These are phyloP conservation scores for Diaporthe vaccinii DNA, from an alignment of 2,329 filamentous ascomycete species.

Conservation along the genomic window DNA sequence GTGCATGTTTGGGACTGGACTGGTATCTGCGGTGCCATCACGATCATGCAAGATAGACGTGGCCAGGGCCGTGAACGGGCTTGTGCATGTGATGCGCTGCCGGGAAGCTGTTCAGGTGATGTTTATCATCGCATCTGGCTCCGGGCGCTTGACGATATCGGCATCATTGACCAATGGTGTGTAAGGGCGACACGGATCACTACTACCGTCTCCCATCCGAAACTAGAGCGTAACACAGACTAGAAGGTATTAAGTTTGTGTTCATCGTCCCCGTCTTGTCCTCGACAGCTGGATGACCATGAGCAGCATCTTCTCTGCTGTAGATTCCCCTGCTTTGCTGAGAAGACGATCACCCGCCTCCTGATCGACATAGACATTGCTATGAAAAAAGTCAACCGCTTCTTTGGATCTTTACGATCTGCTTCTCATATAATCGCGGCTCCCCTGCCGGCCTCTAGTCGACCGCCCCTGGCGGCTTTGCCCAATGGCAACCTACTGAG, in stretches of 20 bases:
- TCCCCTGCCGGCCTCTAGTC: constrained; percentile 9
- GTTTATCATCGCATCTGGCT: constrained; percentile 8
- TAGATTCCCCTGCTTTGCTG: not conserved
- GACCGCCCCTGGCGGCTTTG: constrained; percentile 42
- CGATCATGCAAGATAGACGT: constrained; percentile 4
- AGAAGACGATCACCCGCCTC: not conserved
- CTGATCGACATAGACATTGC: constrained; percentile 3
- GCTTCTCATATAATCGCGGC: constrained; percentile 2
- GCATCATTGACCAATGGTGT: constrained; percentile 20
- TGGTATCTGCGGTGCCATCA: constrained; percentile 1
- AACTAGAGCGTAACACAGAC: constrained; percentile 18
- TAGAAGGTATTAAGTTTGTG: constrained; percentile 21
- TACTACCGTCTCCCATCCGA: constrained; percentile 8
- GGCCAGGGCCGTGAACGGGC: constrained; percentile 14
- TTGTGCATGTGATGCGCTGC: constrained; percentile 13
- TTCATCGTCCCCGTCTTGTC: not conserved
- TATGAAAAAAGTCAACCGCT: constrained; percentile 30
- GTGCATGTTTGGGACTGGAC: constrained; percentile 2
- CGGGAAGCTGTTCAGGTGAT: constrained; percentile 18
- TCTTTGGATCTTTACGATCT: constrained; percentile 33
- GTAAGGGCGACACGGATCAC: not conserved
- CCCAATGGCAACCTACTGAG: constrained; percentile 53
- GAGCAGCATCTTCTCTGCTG: not conserved
- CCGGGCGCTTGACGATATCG: constrained; percentile 29
- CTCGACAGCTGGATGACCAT: not conserved